A percentile compares a stretch with the other conserved stretches of the same genome.
phyloP scores from a whole-genome alignment of 2,329 filamentous ascomycete species.

The Botrytis porri region DNA sequence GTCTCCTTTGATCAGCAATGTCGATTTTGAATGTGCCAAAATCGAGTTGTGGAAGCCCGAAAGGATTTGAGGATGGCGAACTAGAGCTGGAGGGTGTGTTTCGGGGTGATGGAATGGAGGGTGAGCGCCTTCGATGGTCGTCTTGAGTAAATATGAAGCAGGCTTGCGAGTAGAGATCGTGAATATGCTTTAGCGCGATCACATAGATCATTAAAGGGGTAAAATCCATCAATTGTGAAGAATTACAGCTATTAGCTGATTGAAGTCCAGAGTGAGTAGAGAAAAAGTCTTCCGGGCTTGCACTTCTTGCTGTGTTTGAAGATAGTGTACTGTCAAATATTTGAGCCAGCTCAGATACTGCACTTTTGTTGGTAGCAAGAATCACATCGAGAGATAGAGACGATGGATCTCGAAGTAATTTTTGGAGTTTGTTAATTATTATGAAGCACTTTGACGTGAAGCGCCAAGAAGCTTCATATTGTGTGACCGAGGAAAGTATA shows the following conservation, averaged over 20 bases:
- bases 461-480: background rate
- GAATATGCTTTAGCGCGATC: background rate
- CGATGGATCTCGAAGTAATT: constrained; percentile 8
- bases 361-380: constrained; percentile 11
- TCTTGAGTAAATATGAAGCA: constrained; percentile 9
- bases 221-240: background rate
- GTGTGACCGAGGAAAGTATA: background rate
- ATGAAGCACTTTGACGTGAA: constrained; percentile 3
- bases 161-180: constrained; percentile 13
- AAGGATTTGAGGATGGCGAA: background rate
- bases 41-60: constrained; percentile 1
- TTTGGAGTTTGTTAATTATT: constrained; percentile 11
- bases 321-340: background rate
- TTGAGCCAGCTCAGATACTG: background rate
- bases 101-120: background rate
- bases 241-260: background rate
- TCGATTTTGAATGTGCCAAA: constrained; percentile 11
- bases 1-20: constrained; percentile 1
- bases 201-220: background rate
- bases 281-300: background rate
- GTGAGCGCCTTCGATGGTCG: background rate
- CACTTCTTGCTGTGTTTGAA: background rate
- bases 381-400: constrained; percentile 13
- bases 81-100: background rate
- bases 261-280: background rate